phyloP scores from a whole-genome alignment of 768 basidiomycete genomes.

The Trichaptum fuscoviolaceum region DNA sequence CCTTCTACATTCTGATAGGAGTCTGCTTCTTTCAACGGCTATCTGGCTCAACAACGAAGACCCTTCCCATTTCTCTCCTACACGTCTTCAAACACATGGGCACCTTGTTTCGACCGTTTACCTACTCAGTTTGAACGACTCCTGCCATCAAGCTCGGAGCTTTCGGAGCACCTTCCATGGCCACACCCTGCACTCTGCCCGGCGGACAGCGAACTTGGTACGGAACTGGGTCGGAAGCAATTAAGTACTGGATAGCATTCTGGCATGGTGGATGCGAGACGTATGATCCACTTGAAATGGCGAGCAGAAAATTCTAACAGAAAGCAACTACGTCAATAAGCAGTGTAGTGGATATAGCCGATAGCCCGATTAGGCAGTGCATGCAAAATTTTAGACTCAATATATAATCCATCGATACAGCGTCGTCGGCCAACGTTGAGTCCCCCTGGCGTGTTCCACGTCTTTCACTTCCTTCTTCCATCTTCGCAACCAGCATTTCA shows the following conservation, averaged over 20 bases:
- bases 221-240: background rate
- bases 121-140: background rate
- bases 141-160: background rate
- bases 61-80: background rate
- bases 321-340: background rate
- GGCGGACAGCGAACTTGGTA: background rate
- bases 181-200: background rate
- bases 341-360: background rate
- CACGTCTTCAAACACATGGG: background rate
- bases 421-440: background rate
- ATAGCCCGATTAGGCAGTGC: constrained; percentile 2
- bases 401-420: background rate
- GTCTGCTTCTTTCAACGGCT: background rate
- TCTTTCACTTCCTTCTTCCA: constrained; percentile 4
- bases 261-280: no score
- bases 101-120: background rate
- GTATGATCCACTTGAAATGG: no score
- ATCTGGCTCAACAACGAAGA: background rate
- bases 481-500: constrained; percentile 24
- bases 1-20: background rate
- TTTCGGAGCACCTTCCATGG: background rate
- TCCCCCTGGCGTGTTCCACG: background rate
- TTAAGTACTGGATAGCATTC: background rate
- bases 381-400: background rate
- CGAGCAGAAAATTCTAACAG: background rate